These are phyloP conservation scores for Tetrastigma voinierianum DNA, from an alignment of 164 flowering plant genomes.

Conservation along the genomic window DNA sequence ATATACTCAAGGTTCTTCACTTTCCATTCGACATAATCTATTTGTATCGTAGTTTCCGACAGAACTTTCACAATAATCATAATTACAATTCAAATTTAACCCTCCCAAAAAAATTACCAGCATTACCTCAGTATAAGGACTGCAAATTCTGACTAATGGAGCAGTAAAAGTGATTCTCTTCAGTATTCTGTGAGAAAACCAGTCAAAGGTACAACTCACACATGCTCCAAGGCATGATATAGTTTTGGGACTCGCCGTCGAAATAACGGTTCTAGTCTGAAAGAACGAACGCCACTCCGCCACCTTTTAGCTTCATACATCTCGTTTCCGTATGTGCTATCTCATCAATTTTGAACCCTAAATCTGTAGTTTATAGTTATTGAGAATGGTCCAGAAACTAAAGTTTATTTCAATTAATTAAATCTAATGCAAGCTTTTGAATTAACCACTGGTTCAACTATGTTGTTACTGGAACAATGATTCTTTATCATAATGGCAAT, in stretches of 20 bases:
- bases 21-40: too few relatives aligned
- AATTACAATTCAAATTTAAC: not conserved
- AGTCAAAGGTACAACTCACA: constrained; percentile 26
- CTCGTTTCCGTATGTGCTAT: constrained; percentile 90
- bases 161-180: constrained; percentile 8
- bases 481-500: constrained; percentile 82
- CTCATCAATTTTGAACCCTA: constrained; percentile 81
- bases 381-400: not conserved
- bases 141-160: constrained; percentile 8
- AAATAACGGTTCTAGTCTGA: constrained; percentile 76
- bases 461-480: constrained; percentile 65
- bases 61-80: not conserved
- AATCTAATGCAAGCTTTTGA: not conserved
- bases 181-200: not conserved
- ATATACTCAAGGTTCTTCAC: too few relatives aligned
- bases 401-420: not conserved
- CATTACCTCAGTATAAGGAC: constrained; percentile 10
- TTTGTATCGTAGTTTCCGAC: too few relatives aligned
- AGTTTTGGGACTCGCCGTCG: constrained; percentile 63
- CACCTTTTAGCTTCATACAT: constrained; percentile 84
- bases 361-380: constrained; percentile 39
- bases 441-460: constrained; percentile 63
- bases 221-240: constrained; percentile 53
- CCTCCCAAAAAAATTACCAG: not conserved
- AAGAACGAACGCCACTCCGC: constrained; percentile 63